Base-by-base conservation (phyloP, 75 land plant species). In the Cupressus sempervirens region DNA sequence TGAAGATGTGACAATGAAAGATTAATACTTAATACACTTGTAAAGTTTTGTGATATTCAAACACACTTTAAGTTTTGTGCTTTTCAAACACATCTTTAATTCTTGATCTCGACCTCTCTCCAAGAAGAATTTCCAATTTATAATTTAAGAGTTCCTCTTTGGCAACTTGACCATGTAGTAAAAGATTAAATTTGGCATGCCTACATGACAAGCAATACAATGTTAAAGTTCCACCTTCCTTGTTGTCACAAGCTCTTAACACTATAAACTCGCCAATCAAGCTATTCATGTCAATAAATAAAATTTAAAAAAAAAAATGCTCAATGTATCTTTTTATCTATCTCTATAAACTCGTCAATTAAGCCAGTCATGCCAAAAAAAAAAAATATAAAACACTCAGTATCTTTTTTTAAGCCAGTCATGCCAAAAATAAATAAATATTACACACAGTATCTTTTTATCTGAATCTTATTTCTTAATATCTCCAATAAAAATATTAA, bases 211-310 rank as follows among this genome's bases (percentile, higher is more conserved):
- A 50, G 0, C 89, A 87, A 53, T 93, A 93, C 8, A 93, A 76
- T 56, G 94, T 90, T 73, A 91, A 91, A 7, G 93, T 91, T 8
- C 94, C 94, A 68, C 94, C 93, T 88, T 93, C 94, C 13, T 93
- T 93, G 82, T 92, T 92, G 88, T 93, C 92, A 91, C 92, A 91
- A 50, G 89, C 91, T 56, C 88, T 82, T 4, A 93, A 86, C 35
- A 93, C 88, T 58, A 93, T 86, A 58, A 90, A 87, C 20, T 86
- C 92, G 76, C 92, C 92, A 93, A 36, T 3, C 89, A 29, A 20
- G 90, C 88, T 5, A 93, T 82, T 46, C 92, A 83, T 11, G 94
- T 92, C 46, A n/a, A n/a, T n/a, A n/a, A n/a, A n/a, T n/a, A n/a
- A n/a, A n/a, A n/a, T n/a, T n/a, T n/a, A n/a, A n/a, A n/a, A n/a